Conservation (phyloP, 2,329 filamentous ascomycete genomes). For the Aspergillus brunneoviolaceus region DNA sequence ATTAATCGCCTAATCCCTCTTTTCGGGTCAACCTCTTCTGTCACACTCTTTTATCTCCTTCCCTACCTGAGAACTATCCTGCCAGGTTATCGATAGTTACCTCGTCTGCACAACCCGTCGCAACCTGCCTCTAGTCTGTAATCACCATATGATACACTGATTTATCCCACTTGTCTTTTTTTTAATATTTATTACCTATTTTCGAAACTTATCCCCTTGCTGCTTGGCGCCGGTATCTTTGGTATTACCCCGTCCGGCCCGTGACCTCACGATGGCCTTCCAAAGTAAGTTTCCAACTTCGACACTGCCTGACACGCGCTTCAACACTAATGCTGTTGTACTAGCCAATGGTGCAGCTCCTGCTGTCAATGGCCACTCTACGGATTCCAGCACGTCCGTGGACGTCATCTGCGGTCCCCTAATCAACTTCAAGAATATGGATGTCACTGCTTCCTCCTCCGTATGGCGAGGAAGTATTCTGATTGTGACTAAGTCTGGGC, state of each 20-base stretch:
- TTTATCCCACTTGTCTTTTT: neutral
- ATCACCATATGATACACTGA: neutral
- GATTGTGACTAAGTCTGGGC: conserved; percentile 74
- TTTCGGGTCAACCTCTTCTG: neutral
- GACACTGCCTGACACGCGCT: neutral
- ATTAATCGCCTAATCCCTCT: neutral
- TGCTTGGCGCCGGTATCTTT: neutral
- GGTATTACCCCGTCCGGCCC: neutral
- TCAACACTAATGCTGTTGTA: neutral
- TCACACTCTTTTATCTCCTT: neutral
- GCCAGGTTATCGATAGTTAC: neutral
- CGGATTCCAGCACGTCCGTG: conserved; percentile 27
- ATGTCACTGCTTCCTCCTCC: conserved; percentile 30
- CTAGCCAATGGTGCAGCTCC: conserved; percentile 15
- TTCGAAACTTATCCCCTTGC: neutral
- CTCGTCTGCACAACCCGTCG: neutral
- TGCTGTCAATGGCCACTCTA: conserved; percentile 23
- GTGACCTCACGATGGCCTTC: neutral
- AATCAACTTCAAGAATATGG: conserved; percentile 51
- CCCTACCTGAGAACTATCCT: neutral
- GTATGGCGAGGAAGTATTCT: conserved; percentile 83
- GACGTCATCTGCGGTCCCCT: conserved; percentile 50
- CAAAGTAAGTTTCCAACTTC: neutral
- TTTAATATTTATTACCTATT: neutral
- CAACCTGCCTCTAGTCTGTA: neutral